phyloP scores from a whole-genome alignment of 1,139 yeast genomes.

The Candida sojae region DNA sequence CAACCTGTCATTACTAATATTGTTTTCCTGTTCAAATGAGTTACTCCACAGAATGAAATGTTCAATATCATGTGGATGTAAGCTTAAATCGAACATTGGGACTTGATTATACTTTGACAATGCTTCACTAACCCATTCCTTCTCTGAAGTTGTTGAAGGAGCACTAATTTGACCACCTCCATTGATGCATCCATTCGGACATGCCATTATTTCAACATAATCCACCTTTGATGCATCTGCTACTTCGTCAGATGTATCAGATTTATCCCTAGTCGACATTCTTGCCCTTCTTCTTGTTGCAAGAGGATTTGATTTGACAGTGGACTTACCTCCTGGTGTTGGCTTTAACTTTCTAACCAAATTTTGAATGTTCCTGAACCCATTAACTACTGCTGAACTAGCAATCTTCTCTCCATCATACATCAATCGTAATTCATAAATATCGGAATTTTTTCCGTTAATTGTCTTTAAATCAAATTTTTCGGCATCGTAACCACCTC shows the following conservation, averaged over 20 bases:
- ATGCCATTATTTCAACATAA: slow-evolving; percentile 95
- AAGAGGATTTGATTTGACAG: slow-evolving; percentile 34
- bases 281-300: slow-evolving; percentile 46
- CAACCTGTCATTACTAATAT: slow-evolving; percentile 37
- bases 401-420: slow-evolving; percentile 45
- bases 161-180: slow-evolving; percentile 90
- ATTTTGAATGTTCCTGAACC: slow-evolving; percentile 93
- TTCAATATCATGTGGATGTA: slow-evolving; percentile 14
- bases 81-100: slow-evolving; percentile 20
- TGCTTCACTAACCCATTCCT: slow-evolving; percentile 44
- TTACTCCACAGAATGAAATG: slow-evolving; percentile 31
- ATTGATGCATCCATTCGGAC: slow-evolving; percentile 96
- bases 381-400: slow-evolving; percentile 79
- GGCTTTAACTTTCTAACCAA: slow-evolving; percentile 80
- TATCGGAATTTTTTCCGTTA: slow-evolving; percentile 75
- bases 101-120: slow-evolving; percentile 31
- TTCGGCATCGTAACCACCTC: slow-evolving; percentile 19
- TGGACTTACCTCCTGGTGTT: slow-evolving; percentile 16
- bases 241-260: slow-evolving; percentile 25
- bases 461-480: slow-evolving; percentile 26
- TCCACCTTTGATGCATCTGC: slow-evolving; percentile 73
- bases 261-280: slow-evolving; percentile 8
- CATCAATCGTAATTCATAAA: slow-evolving; percentile 63
- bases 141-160: slow-evolving; percentile 35
- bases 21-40: slow-evolving; percentile 32